These are phyloP conservation scores for Aspergillus tubingensis DNA, from an alignment of 2,329 filamentous ascomycete genomes.

Conservation along the genomic window DNA sequence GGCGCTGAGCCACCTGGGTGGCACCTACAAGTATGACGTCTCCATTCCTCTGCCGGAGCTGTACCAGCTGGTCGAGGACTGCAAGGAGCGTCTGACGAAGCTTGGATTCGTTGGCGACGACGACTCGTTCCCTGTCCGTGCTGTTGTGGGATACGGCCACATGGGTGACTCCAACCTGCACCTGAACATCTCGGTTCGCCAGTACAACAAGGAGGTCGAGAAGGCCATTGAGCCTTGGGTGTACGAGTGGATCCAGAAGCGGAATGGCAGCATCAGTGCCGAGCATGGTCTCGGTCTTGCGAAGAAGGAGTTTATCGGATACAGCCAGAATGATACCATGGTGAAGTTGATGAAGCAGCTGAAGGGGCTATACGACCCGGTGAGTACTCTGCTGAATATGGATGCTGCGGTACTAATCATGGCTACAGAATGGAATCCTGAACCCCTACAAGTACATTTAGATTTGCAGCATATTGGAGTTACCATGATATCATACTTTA, in stretches of 20 bases:
- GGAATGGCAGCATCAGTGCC: slow-evolving; percentile 90
- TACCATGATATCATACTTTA: too few species aligned
- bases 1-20: slow-evolving; percentile 83
- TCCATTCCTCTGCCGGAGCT: slow-evolving; percentile 88
- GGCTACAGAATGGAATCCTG: slow-evolving; percentile 99
- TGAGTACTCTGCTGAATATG: too few species aligned
- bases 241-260: slow-evolving; percentile 92
- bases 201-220: slow-evolving; percentile 86
- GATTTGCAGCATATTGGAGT: neutral
- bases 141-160: slow-evolving; percentile 94
- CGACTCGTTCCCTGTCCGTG: slow-evolving; percentile 75
- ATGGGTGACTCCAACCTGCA: slow-evolving; percentile 98
- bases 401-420: too few species aligned
- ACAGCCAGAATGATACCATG: slow-evolving; percentile 86
- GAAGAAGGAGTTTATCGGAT: slow-evolving; percentile 94
- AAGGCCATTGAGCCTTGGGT: slow-evolving; percentile 88
- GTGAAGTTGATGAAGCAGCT: slow-evolving; percentile 91
- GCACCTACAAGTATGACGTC: slow-evolving; percentile 97
- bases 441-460: slow-evolving; percentile 96
- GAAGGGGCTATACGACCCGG: slow-evolving; percentile 91
- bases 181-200: slow-evolving; percentile 79
- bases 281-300: slow-evolving; percentile 93
- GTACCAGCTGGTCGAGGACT: slow-evolving; percentile 87
- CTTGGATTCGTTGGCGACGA: slow-evolving; percentile 77
- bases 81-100: slow-evolving; percentile 68